Evolutionary conservation across 768 basidiomycete genomes (phyloP).

Genomic region (Russula brevipes): DNA sequence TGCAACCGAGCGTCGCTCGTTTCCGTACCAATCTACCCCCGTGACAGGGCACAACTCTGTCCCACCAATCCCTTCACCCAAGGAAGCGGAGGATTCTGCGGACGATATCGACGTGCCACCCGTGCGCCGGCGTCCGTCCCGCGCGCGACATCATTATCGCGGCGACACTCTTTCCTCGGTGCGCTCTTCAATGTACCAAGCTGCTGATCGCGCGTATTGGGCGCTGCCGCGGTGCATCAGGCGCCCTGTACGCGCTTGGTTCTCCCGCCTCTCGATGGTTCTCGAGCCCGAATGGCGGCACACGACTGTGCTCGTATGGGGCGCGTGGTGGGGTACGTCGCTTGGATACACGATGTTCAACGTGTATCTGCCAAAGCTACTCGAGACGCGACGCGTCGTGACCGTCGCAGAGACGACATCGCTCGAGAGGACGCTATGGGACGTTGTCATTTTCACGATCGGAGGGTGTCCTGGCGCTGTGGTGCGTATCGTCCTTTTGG

Average conservation of each 20-base stretch:
- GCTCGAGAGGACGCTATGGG: conserved; percentile 65
- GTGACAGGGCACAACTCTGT: background rate
- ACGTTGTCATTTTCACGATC: conserved; percentile 79
- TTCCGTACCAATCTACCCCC: background rate
- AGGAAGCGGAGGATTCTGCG: background rate
- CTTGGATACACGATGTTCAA: conserved; percentile 91
- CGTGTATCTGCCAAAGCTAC: conserved; percentile 79
- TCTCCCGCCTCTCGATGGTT: conserved; percentile 62
- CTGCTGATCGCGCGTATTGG: conserved; percentile 39
- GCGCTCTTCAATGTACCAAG: conserved; percentile 43
- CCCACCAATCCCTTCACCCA: background rate
- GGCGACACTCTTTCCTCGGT: conserved; percentile 20
- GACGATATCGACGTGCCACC: conserved; percentile 3
- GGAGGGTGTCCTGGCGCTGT: conserved; percentile 83
- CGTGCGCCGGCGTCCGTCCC: conserved; percentile 13
- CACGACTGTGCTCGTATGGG: conserved; percentile 79
- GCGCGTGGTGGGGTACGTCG: conserved; percentile 67
- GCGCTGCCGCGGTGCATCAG: conserved; percentile 50
- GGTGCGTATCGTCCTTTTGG: conserved; percentile 39
- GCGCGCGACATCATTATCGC: background rate
- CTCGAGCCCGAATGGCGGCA: conserved; percentile 68
- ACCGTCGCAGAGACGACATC: conserved; percentile 36
- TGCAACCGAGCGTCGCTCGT: conserved; percentile 6
- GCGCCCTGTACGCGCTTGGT: conserved; percentile 62
- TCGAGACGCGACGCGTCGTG: conserved; percentile 51